phyloP scores from a whole-genome alignment of 2,329 filamentous ascomycete genomes.

The Fusarium sp. region DNA sequence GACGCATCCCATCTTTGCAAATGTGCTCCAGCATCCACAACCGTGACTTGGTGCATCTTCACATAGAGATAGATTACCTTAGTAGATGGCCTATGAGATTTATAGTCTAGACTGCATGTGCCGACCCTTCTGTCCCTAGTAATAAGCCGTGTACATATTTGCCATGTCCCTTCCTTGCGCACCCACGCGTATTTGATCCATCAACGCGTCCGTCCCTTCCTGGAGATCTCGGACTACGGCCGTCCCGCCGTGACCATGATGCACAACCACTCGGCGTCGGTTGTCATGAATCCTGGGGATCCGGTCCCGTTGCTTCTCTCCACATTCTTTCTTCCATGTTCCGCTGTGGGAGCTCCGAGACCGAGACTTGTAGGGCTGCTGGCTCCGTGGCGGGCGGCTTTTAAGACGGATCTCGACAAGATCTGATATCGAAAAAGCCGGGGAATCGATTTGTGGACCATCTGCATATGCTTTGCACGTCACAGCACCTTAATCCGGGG shows the following conservation, averaged over 20 bases:
- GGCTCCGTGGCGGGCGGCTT: conserved; percentile 26
- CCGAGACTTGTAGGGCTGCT: conserved; percentile 28
- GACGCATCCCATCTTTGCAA: neutral
- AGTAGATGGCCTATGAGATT: neutral
- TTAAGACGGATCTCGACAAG: conserved; percentile 31
- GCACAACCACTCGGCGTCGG: conserved; percentile 20
- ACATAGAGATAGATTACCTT: neutral
- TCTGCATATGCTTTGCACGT: conserved; percentile 37
- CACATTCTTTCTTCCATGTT: conserved; percentile 14
- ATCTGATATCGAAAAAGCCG: conserved; percentile 20
- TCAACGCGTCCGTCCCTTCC: conserved; percentile 29
- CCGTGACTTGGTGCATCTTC: neutral
- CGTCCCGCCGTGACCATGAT: conserved; percentile 21
- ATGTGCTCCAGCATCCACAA: neutral
- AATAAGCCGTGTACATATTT: neutral
- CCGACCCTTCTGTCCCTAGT: neutral
- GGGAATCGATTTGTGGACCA: conserved; percentile 44
- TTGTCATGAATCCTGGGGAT: conserved; percentile 7
- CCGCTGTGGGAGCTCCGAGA: conserved; percentile 28
- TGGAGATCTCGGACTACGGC: conserved; percentile 15
- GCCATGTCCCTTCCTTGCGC: neutral
- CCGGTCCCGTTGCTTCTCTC: conserved; percentile 33
- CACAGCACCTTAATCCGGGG: conserved; percentile 34
- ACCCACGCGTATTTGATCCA: conserved; percentile 15
- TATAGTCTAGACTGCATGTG: neutral